phyloP scores from a whole-genome alignment of 306 rosid species.

The Fragaria ananassa region DNA sequence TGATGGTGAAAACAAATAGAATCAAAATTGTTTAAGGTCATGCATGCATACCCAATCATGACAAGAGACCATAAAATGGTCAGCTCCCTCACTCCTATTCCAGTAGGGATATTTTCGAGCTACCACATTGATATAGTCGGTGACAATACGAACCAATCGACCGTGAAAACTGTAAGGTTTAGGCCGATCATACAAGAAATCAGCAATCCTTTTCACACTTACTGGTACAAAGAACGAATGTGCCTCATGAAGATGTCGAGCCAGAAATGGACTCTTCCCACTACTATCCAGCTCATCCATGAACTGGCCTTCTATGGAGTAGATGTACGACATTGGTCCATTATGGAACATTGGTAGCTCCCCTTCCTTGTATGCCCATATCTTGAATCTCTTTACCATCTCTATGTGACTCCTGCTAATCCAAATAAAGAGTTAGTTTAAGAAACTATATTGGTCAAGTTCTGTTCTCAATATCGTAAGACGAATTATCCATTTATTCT shows the following conservation, averaged over 20 bases:
- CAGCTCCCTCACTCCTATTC: slow-evolving; percentile 66
- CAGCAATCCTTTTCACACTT: slow-evolving; percentile 45
- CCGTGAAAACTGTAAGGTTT: slow-evolving; percentile 23
- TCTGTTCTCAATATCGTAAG: background rate
- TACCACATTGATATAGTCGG: slow-evolving; percentile 34
- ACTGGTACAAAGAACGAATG: slow-evolving; percentile 50
- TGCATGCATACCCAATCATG: slow-evolving; percentile 57
- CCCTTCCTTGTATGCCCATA: slow-evolving; percentile 62
- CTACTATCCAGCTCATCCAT: slow-evolving; percentile 55
- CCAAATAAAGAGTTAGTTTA: background rate
- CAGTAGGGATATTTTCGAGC: slow-evolving; percentile 40
- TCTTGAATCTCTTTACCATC: slow-evolving; percentile 63
- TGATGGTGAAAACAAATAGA: background rate
- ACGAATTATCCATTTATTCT: background rate
- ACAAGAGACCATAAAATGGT: slow-evolving; percentile 59
- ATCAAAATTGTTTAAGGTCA: background rate
- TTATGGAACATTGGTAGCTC: slow-evolving; percentile 51
- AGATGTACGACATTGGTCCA: slow-evolving; percentile 63
- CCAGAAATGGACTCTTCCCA: slow-evolving; percentile 31
- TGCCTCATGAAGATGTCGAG: slow-evolving; percentile 47
- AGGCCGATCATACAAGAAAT: slow-evolving; percentile 37
- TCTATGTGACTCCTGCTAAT: slow-evolving; percentile 54
- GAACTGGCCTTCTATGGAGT: slow-evolving; percentile 69
- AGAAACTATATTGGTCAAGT: background rate
- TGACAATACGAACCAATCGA: slow-evolving; percentile 30